Conservation (phyloP, 192 early-diverging fungal genomes). For the Coemansia sp. region DNA sequence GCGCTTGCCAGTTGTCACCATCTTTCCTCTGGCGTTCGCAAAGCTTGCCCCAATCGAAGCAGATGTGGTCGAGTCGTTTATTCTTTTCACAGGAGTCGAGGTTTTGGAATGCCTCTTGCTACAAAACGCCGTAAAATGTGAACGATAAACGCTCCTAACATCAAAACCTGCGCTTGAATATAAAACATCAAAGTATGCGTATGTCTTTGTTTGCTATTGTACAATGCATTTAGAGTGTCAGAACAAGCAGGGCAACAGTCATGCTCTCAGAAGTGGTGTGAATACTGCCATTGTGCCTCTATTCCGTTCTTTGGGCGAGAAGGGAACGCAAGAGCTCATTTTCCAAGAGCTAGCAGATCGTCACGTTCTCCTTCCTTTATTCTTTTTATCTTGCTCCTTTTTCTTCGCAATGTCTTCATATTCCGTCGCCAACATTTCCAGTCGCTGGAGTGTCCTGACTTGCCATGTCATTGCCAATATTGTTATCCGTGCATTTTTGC, state of each 20-base stretch:
- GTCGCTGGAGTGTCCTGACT: not conserved
- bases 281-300: not conserved
- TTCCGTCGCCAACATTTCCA: not conserved
- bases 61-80: slow-evolving; percentile 41
- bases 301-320: not conserved
- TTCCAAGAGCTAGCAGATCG: not conserved
- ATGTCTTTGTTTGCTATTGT: not conserved
- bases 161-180: not conserved
- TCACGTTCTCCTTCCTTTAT: not conserved
- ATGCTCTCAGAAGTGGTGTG: not conserved
- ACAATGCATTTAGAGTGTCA: not conserved
- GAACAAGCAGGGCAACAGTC: no score
- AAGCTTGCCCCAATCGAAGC: slow-evolving; percentile 25
- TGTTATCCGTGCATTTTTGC: slow-evolving; percentile 12
- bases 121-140: not conserved
- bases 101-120: slow-evolving; percentile 33
- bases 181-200: not conserved
- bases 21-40: slow-evolving; percentile 28
- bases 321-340: not conserved
- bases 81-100: slow-evolving; percentile 48
- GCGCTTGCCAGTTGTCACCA: slow-evolving; percentile 17
- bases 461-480: slow-evolving; percentile 1
- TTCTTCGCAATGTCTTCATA: not conserved
- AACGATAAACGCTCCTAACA: no score
- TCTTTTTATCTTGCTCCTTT: not conserved